Conservation (phyloP, 768 basidiomycete genomes). For the Strobilomyces echinocephalus region DNA sequence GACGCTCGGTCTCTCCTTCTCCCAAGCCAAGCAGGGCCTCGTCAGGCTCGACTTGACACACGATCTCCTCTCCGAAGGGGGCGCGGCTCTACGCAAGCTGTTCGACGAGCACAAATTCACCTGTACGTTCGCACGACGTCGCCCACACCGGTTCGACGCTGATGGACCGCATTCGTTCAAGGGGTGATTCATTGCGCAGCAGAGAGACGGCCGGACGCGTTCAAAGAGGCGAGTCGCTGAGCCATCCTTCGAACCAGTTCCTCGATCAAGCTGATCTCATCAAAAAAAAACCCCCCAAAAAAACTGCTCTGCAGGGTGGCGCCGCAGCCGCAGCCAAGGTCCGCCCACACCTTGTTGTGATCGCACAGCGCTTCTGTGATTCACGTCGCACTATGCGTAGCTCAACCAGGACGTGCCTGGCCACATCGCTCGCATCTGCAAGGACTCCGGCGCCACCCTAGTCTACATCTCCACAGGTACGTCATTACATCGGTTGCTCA, state of each 20-base stretch:
- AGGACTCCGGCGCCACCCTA: constrained; percentile 57
- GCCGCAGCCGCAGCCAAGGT: constrained; percentile 65
- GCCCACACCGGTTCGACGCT: background rate
- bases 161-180: constrained; percentile 25
- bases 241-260: background rate
- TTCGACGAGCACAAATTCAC: constrained; percentile 60
- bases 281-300: background rate
- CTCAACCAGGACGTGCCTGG: constrained; percentile 77
- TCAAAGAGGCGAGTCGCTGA: constrained; percentile 63
- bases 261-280: background rate
- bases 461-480: constrained; percentile 90
- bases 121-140: constrained; percentile 46
- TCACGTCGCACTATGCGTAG: constrained; percentile 34
- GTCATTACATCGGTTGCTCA: background rate
- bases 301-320: constrained; percentile 35
- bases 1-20: constrained; percentile 69
- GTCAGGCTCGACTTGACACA: constrained; percentile 67
- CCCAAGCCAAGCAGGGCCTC: constrained; percentile 52
- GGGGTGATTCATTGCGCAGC: constrained; percentile 96
- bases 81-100: constrained; percentile 42
- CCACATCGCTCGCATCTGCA: constrained; percentile 64
- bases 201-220: constrained; percentile 88
- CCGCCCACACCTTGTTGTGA: constrained; percentile 10
- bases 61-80: constrained; percentile 28
- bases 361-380: background rate